These are phyloP conservation scores for Cyphellophora europaea DNA, from an alignment of 2,329 filamentous ascomycete genomes.

Conservation along the genomic window DNA sequence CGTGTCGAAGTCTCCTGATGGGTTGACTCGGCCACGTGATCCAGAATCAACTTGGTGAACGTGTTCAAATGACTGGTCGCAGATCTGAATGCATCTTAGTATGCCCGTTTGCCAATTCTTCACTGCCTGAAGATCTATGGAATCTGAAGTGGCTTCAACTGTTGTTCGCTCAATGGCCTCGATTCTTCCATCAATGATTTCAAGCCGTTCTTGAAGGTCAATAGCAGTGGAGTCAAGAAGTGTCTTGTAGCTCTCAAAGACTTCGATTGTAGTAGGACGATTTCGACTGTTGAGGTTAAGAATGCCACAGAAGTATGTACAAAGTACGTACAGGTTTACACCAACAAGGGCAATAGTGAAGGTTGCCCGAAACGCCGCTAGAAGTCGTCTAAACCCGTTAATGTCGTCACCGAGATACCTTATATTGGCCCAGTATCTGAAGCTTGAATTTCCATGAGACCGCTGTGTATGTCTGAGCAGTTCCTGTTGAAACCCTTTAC, in stretches of 20 bases:
- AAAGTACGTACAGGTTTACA: slow-evolving; percentile 29
- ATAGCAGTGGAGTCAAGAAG: slow-evolving; percentile 20
- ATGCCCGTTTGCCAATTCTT: slow-evolving; percentile 22
- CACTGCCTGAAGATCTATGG: slow-evolving; percentile 18
- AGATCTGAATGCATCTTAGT: slow-evolving; percentile 25
- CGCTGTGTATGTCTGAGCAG: slow-evolving; percentile 26
- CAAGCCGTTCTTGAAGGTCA: slow-evolving; percentile 22
- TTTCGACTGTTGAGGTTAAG: slow-evolving; percentile 22
- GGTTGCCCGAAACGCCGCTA: slow-evolving; percentile 34
- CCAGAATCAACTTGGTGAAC: slow-evolving; percentile 23
- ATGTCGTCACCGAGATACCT: slow-evolving; percentile 37
- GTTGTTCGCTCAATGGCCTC: slow-evolving; percentile 9
- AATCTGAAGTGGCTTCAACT: slow-evolving; percentile 12
- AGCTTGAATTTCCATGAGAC: slow-evolving; percentile 28
- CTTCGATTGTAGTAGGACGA: slow-evolving; percentile 23
- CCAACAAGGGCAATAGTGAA: slow-evolving; percentile 33
- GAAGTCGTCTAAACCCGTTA: slow-evolving; percentile 28
- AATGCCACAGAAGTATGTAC: slow-evolving; percentile 4
- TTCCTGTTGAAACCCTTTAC: slow-evolving; percentile 32
- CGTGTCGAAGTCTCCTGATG: slow-evolving; percentile 9
- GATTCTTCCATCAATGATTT: slow-evolving; percentile 22
- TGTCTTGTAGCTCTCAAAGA: slow-evolving; percentile 17
- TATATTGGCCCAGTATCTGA: slow-evolving; percentile 37
- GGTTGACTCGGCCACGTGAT: background rate
- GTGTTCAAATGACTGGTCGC: slow-evolving; percentile 20